A percentile compares a stretch with the other conserved stretches of the same genome.
Conservation (phyloP, 2,329 filamentous ascomycete genomes). For the Neonectria punicea region DNA sequence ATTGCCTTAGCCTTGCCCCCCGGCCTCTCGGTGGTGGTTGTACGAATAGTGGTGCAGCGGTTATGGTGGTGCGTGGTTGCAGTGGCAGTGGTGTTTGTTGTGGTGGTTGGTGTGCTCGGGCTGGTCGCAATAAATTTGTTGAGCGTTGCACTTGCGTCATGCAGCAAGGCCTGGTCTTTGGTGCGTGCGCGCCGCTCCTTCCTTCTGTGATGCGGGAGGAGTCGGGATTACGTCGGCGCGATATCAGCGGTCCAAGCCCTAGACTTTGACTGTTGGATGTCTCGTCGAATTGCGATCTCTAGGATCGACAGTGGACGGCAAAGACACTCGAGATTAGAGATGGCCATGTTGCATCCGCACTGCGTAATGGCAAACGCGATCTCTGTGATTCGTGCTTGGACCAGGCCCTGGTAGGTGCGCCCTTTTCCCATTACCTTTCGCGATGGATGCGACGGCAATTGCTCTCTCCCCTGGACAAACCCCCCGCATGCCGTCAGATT, state of each 20-base stretch:
- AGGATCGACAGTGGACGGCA: neutral
- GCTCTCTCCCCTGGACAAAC: neutral
- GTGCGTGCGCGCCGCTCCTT: neutral
- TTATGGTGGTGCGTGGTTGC: neutral
- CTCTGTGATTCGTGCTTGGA: neutral
- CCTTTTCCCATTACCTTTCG: neutral
- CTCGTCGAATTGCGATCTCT: neutral
- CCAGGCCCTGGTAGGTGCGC: constrained; percentile 2
- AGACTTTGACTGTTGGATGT: neutral
- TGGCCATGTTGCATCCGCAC: neutral
- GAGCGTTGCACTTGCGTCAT: constrained; percentile 27
- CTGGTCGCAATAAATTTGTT: constrained; percentile 24
- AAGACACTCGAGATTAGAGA: neutral
- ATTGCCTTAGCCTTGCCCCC: neutral
- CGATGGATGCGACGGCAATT: neutral
- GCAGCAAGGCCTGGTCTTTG: constrained; percentile 3
- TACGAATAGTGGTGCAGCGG: neutral
- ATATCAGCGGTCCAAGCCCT: constrained; percentile 3
- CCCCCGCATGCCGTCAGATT: neutral
- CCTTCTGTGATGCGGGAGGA: constrained; percentile 3
- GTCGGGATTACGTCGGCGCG: constrained; percentile 16
- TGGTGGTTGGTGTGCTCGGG: constrained; percentile 4
- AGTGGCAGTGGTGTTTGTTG: neutral
- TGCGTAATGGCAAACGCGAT: neutral
- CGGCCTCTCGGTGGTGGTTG: neutral